Conservation (phyloP, 495 filamentous ascomycete genomes). For the Talaromyces stipitatus region DNA sequence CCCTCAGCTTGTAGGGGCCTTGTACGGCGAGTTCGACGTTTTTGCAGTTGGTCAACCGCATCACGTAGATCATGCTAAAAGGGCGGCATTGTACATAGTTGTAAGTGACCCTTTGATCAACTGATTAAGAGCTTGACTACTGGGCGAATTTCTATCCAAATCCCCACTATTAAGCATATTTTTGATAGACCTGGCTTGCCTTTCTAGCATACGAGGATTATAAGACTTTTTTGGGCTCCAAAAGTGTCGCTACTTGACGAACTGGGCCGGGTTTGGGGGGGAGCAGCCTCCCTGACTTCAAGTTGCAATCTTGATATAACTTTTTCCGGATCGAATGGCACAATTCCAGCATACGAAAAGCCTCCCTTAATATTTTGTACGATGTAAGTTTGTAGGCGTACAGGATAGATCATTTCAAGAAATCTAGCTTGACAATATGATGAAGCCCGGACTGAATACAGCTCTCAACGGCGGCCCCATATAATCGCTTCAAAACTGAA, state of each 20-base stretch:
- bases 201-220: neutral
- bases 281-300: neutral
- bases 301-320: neutral
- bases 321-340: conserved; percentile 2
- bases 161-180: neutral
- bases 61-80: neutral
- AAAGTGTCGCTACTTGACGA: neutral
- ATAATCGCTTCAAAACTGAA: too few species aligned
- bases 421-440: conserved; percentile 10
- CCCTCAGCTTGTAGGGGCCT: neutral
- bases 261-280: neutral
- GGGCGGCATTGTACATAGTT: neutral
- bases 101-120: neutral
- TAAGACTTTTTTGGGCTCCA: neutral
- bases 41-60: neutral
- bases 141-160: neutral
- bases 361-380: conserved; percentile 7
- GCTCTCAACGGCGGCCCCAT: conserved; percentile 10
- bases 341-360: conserved; percentile 8
- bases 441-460: conserved; percentile 6
- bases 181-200: neutral
- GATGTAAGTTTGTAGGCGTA: conserved; percentile 3
- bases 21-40: neutral
- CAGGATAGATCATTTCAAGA: conserved; percentile 1
- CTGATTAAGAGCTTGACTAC: neutral